Base-by-base conservation (phyloP, 1,284 basidiomycete genomes). In the Malassezia dermatis region DNA sequence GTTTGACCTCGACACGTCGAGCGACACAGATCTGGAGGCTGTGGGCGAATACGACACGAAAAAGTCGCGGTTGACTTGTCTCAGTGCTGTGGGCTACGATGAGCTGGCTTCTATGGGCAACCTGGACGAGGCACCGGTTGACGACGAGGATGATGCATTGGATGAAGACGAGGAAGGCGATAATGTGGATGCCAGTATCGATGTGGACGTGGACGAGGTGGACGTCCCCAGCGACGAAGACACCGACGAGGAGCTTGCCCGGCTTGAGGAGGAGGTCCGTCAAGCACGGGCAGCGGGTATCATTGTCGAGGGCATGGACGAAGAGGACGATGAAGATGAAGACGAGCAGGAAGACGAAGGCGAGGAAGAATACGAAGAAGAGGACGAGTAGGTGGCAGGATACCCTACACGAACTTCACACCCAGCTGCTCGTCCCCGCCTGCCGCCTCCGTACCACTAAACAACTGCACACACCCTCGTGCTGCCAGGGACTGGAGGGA, bases 11-110 rank as follows among this genome's bases (percentile, higher is more conserved):
- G 2, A 49, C 13, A 24, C 35, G 8, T 23, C 35, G 7, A 17
- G 24, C 12, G 34, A 32, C 6, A 35, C 61, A 32, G 56, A 58
- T 12, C 46, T 67, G 7, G 45, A 63, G 26, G 45, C 65, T 30
- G 46, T 62, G 24, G 69, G 61, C 8, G 15, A 40, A 26, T 67
- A 64, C 46, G 62, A 69, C 45, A 74, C 71, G 24, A 64, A 66
- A 21, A 64, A 67, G 7, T 64, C 70, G 21, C 63, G 71, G 2
- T 56, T 74, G 26, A 74, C 70, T 1, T 69, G 68, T 39, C 53
- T 74, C 37, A 65, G 65, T 23, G 59, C 65, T 12, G 68, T 67
- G 3, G 66, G 66, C n/a, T 61, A 62, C 24, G 46, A 57, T 24
- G 42, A 19, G 15, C 52, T 24, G 2, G 51, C 12, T 8, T 51